A percentile compares a stretch with the other conserved stretches of the same genome.
phyloP scores from a whole-genome alignment of 768 basidiomycete genomes.

The Vishniacozyma victoriae region DNA sequence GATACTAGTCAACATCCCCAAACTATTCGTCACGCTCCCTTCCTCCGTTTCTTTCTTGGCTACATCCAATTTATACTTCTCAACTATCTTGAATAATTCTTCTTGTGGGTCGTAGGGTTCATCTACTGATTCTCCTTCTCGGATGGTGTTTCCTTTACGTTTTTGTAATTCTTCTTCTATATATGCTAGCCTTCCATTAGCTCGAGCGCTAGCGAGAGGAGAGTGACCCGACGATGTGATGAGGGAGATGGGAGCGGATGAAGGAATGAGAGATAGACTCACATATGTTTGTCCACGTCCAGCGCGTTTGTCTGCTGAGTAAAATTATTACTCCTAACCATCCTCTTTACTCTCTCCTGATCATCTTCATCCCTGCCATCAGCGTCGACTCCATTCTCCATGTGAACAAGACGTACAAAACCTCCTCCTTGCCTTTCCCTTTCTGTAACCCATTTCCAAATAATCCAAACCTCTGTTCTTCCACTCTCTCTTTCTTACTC shows the following conservation, averaged over 20 bases:
- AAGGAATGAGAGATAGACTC: no score
- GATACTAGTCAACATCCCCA: conserved; percentile 95
- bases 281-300: conserved; percentile 99
- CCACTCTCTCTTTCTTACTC: conserved; percentile 55
- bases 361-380: conserved; percentile 54
- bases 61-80: conserved; percentile 50
- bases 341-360: conserved; percentile 64
- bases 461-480: conserved; percentile 2
- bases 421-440: conserved; percentile 10
- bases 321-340: conserved; percentile 83
- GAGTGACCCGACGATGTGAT: neutral
- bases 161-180: conserved; percentile 89
- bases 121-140: conserved; percentile 41
- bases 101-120: conserved; percentile 62
- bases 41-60: conserved; percentile 59
- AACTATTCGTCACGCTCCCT: conserved; percentile 84
- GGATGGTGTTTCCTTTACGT: conserved; percentile 53
- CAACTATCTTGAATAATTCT: conserved; percentile 65
- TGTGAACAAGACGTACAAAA: conserved; percentile 10
- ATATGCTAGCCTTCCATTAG: conserved; percentile 76
- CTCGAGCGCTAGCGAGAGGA: no score
- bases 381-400: neutral
- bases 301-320: conserved; percentile 93
- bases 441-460: conserved; percentile 20
- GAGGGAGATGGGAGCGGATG: no score